phyloP scores from a whole-genome alignment of 169 alveolate species.

The Plasmodium coatneyi region DNA sequence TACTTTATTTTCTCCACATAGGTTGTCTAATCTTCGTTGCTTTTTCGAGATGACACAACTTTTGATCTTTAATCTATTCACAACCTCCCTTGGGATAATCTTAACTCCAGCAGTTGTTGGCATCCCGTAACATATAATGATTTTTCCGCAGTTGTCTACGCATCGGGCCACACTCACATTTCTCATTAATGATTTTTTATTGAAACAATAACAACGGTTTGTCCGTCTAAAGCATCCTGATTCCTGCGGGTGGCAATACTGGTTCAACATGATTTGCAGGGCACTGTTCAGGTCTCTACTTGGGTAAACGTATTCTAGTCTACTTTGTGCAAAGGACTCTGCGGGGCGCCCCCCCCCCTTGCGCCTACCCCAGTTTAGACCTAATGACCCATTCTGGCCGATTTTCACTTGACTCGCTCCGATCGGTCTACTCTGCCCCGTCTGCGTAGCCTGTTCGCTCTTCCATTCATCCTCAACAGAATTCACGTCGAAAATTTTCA shows the following conservation, averaged over 20 bases:
- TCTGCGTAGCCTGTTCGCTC: not conserved
- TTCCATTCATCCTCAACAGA: not conserved
- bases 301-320: not conserved
- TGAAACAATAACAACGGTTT: not conserved
- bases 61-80: not conserved
- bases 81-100: not conserved
- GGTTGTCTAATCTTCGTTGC: conserved; percentile 29
- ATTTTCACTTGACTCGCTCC: not conserved
- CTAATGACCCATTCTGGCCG: not conserved
- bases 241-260: conserved; percentile 41
- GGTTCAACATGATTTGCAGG: conserved; percentile 13
- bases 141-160: conserved; percentile 48
- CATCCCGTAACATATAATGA: not conserved
- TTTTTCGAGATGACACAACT: conserved; percentile 33
- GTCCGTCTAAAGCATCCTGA: not conserved
- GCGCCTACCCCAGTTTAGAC: not conserved
- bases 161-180: not conserved
- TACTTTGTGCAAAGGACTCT: not conserved
- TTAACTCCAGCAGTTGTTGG: not conserved
- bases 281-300: not conserved
- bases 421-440: not conserved
- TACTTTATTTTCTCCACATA: conserved; percentile 63
- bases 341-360: not conserved
- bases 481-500: not conserved
- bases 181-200: not conserved